Percentiles rank a stretch among this genome's conserved stretches.
Conservation (phyloP, 2,329 filamentous ascomycete species). For the Cordyceps javanica region DNA sequence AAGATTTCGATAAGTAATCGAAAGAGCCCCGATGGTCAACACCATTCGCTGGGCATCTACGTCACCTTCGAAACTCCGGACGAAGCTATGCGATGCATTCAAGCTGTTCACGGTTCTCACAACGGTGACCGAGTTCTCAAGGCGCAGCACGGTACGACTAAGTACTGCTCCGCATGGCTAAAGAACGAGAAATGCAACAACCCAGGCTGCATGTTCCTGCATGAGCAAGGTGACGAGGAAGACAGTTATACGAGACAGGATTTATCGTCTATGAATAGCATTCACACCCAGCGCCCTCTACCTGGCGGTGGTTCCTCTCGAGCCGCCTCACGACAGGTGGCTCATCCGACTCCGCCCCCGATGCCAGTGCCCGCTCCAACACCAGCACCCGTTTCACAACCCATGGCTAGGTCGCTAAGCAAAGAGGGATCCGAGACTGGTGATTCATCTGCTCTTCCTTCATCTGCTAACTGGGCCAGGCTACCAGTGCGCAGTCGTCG, state of each 20-base stretch:
- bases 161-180: slow-evolving; percentile 96
- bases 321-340: slow-evolving; percentile 47
- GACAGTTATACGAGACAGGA: slow-evolving; percentile 95
- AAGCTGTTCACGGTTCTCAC: slow-evolving; percentile 83
- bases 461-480: slow-evolving; percentile 88
- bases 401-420: slow-evolving; percentile 72
- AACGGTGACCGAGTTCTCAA: slow-evolving; percentile 84
- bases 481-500: slow-evolving; percentile 61
- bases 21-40: slow-evolving; percentile 68
- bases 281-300: slow-evolving; percentile 69
- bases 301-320: slow-evolving; percentile 47
- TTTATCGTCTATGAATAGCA: slow-evolving; percentile 87
- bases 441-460: slow-evolving; percentile 85
- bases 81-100: slow-evolving; percentile 84
- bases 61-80: slow-evolving; percentile 94
- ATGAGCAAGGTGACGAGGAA: slow-evolving; percentile 96
- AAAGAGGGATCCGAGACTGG: slow-evolving; percentile 67
- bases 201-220: slow-evolving; percentile 94
- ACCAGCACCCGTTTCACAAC: slow-evolving; percentile 38
- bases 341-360: slow-evolving; percentile 33
- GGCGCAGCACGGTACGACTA: slow-evolving; percentile 81
- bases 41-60: slow-evolving; percentile 91
- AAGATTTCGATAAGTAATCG: slow-evolving; percentile 98
- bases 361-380: slow-evolving; percentile 17
- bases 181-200: slow-evolving; percentile 93